Conservation (phyloP, 2,329 filamentous ascomycete species). For the Lanzia echinophila region DNA sequence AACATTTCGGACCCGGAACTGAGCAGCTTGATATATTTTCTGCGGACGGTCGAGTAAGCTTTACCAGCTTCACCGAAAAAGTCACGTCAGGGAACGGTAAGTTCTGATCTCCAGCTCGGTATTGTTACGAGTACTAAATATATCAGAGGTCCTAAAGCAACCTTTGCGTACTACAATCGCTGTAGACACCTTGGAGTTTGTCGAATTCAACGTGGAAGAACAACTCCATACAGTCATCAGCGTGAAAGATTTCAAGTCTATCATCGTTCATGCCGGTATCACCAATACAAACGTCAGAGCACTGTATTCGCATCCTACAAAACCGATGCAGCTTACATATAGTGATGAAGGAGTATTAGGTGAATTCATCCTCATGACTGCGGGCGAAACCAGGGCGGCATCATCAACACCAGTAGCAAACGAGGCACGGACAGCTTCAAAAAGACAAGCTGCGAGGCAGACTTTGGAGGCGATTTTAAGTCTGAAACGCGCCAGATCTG, state of each 20-base stretch:
- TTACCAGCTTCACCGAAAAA: constrained; percentile 78
- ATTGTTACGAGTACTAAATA: constrained; percentile 11
- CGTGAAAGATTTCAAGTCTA: constrained; percentile 76
- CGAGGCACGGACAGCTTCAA: constrained; percentile 21
- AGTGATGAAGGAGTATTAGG: constrained; percentile 60
- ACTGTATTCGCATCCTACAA: constrained; percentile 62
- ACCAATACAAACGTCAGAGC: constrained; percentile 60
- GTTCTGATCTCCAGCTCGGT: constrained; percentile 6
- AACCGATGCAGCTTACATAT: constrained; percentile 68
- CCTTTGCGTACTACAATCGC: constrained; percentile 74
- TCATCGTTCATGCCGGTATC: constrained; percentile 67
- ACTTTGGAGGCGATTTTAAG: constrained; percentile 24
- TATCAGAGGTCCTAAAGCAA: constrained; percentile 65
- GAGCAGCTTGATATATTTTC: constrained; percentile 75
- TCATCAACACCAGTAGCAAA: constrained; percentile 25
- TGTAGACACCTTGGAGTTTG: constrained; percentile 69
- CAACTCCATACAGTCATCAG: constrained; percentile 73
- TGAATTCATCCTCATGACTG: constrained; percentile 78
- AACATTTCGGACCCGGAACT: constrained; percentile 73
- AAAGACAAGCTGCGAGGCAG: constrained; percentile 24
- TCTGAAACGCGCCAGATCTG: constrained; percentile 19
- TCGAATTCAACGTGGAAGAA: constrained; percentile 66
- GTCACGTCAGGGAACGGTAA: constrained; percentile 59
- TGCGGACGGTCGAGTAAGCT: constrained; percentile 61
- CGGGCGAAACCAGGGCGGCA: constrained; percentile 48